Percentiles rank a stretch among this genome's conserved stretches.
Conservation (phyloP, 108 stramenopile species). For the Cyclotella baltica region DNA sequence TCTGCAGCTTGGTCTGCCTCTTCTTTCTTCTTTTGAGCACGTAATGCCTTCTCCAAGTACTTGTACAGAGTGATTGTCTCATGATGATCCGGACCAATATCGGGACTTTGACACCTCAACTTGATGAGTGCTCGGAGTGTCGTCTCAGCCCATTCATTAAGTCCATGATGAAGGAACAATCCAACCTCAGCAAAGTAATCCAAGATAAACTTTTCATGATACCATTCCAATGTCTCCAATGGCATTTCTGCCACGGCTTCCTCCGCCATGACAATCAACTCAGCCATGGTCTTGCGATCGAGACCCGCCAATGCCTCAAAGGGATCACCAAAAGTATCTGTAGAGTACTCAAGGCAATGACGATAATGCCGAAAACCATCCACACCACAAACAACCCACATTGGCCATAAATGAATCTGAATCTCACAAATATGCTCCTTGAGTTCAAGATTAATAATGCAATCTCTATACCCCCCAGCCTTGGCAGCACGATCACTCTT, state of each 20-base stretch:
- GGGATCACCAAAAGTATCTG: slow-evolving; percentile 84
- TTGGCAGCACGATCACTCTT: slow-evolving; percentile 70
- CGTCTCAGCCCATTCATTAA: slow-evolving; percentile 82
- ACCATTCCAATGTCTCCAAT: slow-evolving; percentile 88
- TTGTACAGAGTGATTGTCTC: slow-evolving; percentile 76
- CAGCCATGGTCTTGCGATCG: slow-evolving; percentile 90
- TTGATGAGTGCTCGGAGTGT: slow-evolving; percentile 76
- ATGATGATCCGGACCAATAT: slow-evolving; percentile 88
- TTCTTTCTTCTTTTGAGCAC: slow-evolving; percentile 62
- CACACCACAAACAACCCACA: slow-evolving; percentile 89
- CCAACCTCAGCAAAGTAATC: slow-evolving; percentile 92
- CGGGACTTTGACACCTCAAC: slow-evolving; percentile 77
- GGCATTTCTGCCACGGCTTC: slow-evolving; percentile 90
- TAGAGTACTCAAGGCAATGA: slow-evolving; percentile 90
- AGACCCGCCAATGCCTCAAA: slow-evolving; percentile 84
- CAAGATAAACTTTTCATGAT: slow-evolving; percentile 88
- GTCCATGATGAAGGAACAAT: slow-evolving; percentile 82
- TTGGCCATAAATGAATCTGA: slow-evolving; percentile 87
- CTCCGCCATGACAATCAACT: slow-evolving; percentile 91
- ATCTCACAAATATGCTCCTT: slow-evolving; percentile 92
- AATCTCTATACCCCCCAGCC: slow-evolving; percentile 86
- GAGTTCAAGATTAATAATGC: slow-evolving; percentile 86
- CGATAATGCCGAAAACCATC: slow-evolving; percentile 92
- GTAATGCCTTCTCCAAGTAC: slow-evolving; percentile 72
- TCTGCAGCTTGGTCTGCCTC: slow-evolving; percentile 74